phyloP scores from a whole-genome alignment of 2,329 filamentous ascomycete genomes.

The Coniochaeta pulveracea region DNA sequence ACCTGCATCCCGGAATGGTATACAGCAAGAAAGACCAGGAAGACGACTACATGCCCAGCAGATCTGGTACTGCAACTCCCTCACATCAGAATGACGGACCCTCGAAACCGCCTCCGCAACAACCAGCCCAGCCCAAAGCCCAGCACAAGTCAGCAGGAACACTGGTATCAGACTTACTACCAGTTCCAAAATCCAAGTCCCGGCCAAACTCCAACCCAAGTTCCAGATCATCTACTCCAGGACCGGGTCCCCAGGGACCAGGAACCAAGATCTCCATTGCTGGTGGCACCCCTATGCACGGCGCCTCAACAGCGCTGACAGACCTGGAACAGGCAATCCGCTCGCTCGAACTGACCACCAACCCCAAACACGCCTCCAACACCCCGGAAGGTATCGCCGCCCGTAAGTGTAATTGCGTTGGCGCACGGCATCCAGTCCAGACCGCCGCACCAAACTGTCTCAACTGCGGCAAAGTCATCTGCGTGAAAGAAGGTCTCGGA shows the following conservation, averaged over 20 bases:
- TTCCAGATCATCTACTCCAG: constrained; percentile 40
- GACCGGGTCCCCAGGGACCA: constrained; percentile 32
- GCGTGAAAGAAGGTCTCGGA: constrained; percentile 84
- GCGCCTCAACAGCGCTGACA: constrained; percentile 61
- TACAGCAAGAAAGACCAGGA: constrained; percentile 65
- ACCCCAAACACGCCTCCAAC: constrained; percentile 47
- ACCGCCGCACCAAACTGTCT: constrained; percentile 89
- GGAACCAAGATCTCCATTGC: constrained; percentile 61
- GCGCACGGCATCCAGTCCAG: constrained; percentile 75
- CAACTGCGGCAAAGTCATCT: constrained; percentile 88
- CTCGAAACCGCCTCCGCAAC: constrained; percentile 33
- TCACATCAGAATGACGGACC: constrained; percentile 22
- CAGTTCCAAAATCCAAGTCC: constrained; percentile 40
- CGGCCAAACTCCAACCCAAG: constrained; percentile 35
- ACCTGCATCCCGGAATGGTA: constrained; percentile 49
- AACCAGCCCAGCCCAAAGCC: constrained; percentile 37
- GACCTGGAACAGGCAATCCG: constrained; percentile 75
- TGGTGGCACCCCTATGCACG: constrained; percentile 73
- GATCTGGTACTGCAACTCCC: constrained; percentile 27
- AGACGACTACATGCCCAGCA: constrained; percentile 59
- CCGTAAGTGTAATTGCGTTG: constrained; percentile 78
- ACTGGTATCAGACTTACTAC: constrained; percentile 62
- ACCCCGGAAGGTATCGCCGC: constrained; percentile 37
- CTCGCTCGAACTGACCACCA: constrained; percentile 81
- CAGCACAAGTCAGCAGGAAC: constrained; percentile 64